These are phyloP conservation scores for Logfia minima DNA, from an alignment of 129 eudicot species.

Conservation along the genomic window DNA sequence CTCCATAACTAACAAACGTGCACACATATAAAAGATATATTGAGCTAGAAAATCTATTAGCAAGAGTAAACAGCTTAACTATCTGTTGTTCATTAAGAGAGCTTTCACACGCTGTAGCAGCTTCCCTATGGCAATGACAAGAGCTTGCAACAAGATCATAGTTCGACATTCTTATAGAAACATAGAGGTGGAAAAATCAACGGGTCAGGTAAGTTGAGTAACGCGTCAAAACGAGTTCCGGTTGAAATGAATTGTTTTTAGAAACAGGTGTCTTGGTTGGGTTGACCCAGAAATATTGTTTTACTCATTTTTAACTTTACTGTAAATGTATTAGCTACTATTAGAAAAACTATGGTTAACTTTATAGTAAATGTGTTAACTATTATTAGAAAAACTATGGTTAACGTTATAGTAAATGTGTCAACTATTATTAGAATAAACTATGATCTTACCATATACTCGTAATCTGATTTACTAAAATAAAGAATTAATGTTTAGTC, in stretches of 20 bases:
- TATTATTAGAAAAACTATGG: no score
- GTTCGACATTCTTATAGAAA: neutral
- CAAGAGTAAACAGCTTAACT: neutral
- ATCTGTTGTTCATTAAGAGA: neutral
- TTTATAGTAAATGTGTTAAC: no score
- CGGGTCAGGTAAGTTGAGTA: neutral
- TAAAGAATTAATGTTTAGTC: no score
- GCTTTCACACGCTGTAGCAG: neutral
- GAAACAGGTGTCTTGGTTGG: neutral
- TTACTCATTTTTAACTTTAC: neutral
- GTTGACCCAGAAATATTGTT: neutral
- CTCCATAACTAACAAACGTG: slow-evolving; percentile 5
- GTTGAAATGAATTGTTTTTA: neutral
- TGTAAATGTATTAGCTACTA: no score
- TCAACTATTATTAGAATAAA: no score
- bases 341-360: no score
- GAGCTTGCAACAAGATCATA: neutral
- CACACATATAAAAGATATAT: neutral
- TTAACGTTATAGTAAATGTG: no score
- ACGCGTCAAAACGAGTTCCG: neutral
- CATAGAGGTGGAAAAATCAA: neutral
- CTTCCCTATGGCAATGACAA: neutral
- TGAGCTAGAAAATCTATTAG: neutral
- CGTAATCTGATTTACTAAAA: no score
- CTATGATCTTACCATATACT: no score